phyloP scores from a whole-genome alignment of 257 asterid species.

The Solanum habrochaites region DNA sequence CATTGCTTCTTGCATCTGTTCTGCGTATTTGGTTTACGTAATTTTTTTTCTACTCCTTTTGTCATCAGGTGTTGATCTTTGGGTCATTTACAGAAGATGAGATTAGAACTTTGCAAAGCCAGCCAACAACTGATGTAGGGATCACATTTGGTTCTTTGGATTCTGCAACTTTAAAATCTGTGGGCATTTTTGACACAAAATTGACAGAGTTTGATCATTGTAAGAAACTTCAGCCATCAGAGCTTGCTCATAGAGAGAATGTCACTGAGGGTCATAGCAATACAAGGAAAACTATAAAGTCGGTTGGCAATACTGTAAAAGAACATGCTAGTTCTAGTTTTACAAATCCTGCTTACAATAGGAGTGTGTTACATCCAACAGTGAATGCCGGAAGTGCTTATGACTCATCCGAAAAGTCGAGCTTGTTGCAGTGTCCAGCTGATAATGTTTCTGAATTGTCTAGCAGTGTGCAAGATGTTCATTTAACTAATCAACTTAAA shows the following conservation, averaged over 20 bases:
- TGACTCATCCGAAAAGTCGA: constrained; percentile 4
- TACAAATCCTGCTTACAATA: constrained; percentile 5
- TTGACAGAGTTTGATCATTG: constrained; percentile 12
- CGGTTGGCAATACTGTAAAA: constrained; percentile 4
- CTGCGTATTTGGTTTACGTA: neutral
- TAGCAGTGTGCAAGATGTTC: constrained; percentile 10
- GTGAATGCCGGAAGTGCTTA: neutral
- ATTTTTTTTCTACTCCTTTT: neutral
- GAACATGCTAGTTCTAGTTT: constrained; percentile 20
- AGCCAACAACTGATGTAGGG: constrained; percentile 25
- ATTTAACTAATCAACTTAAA: constrained; percentile 16
- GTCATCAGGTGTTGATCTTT: constrained; percentile 49
- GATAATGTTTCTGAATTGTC: constrained; percentile 11
- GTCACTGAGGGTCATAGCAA: neutral
- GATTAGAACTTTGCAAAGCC: constrained; percentile 38
- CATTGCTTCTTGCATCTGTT: neutral
- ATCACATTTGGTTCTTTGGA: constrained; percentile 60
- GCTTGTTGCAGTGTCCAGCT: constrained; percentile 10
- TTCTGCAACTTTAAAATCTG: constrained; percentile 49
- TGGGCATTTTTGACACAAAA: constrained; percentile 30
- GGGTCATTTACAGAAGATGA: constrained; percentile 84
- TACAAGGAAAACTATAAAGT: constrained; percentile 3
- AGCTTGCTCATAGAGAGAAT: constrained; percentile 4
- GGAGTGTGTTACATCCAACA: constrained; percentile 3
- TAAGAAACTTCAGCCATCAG: constrained; percentile 14